phyloP scores from a whole-genome alignment of 75 land plant genomes.

The Chamaecyparis obtusa region DNA sequence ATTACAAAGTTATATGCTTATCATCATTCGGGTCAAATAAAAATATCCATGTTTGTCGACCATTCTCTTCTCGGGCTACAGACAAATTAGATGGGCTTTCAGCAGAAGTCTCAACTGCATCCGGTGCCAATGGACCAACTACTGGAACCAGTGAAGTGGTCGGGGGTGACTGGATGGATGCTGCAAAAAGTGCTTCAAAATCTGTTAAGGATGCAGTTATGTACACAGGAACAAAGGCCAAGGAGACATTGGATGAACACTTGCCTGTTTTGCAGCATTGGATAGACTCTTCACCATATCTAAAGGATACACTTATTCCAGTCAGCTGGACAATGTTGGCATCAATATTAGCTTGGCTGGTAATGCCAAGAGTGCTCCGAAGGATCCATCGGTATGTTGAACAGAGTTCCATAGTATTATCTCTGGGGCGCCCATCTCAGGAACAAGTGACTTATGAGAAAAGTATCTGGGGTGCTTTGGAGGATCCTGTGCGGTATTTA shows the following conservation, averaged over 20 bases:
- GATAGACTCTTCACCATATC: conserved; percentile 46
- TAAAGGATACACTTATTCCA: conserved; percentile 48
- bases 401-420: conserved; percentile 42
- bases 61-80: neutral
- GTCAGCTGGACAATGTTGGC: conserved; percentile 36
- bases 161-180: conserved; percentile 41
- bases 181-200: conserved; percentile 25
- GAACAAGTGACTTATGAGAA: conserved; percentile 62
- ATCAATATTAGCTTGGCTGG: conserved; percentile 72
- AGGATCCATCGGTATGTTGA: conserved; percentile 62
- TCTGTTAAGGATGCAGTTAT: conserved; percentile 30
- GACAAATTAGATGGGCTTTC: neutral
- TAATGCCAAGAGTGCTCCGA: conserved; percentile 80
- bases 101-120: conserved; percentile 15
- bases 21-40: neutral
- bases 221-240: conserved; percentile 27
- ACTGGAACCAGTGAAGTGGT: conserved; percentile 12
- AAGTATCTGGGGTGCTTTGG: conserved; percentile 88
- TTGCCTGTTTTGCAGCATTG: conserved; percentile 36
- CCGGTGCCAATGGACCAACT: conserved; percentile 15
- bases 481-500: conserved; percentile 74
- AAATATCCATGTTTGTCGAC: conserved; percentile 5
- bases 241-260: conserved; percentile 34
- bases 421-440: conserved; percentile 25
- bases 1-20: neutral